These are phyloP conservation scores for Halteria grandinella DNA, from an alignment of 73 alveolate genomes.

Conservation along the genomic window DNA sequence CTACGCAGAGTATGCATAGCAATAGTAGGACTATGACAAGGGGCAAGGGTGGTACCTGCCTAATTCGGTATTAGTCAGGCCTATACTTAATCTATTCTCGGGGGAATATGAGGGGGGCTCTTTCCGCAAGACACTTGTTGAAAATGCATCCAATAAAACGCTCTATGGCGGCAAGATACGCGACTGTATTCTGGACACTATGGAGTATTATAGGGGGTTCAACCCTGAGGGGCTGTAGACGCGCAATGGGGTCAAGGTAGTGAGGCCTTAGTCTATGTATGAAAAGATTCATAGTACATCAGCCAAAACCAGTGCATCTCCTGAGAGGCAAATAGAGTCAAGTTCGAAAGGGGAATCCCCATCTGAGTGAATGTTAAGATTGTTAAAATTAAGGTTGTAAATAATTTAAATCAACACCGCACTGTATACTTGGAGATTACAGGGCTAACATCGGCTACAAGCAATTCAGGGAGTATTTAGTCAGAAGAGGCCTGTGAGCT, in stretches of 20 bases:
- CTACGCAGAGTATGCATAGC: constrained; percentile 78
- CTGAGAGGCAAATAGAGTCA: too few species aligned
- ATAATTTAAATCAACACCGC: too few species aligned
- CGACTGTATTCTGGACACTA: constrained; percentile 7
- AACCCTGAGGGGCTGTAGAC: constrained; percentile 58
- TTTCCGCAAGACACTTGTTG: constrained; percentile 50
- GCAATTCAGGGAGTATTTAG: too few species aligned
- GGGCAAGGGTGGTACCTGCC: constrained; percentile 50
- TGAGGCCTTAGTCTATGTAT: too few species aligned
- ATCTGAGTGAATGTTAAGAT: too few species aligned
- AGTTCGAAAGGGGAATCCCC: too few species aligned
- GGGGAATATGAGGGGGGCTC: constrained; percentile 48
- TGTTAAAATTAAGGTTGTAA: too few species aligned
- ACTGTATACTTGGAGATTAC: too few species aligned
- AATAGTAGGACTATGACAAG: constrained; percentile 58
- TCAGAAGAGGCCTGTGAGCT: too few species aligned
- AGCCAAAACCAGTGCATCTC: too few species aligned
- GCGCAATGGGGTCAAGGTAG: constrained; percentile 29
- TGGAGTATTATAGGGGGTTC: constrained; percentile 29
- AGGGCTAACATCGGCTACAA: too few species aligned
- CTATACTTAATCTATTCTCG: constrained; percentile 76
- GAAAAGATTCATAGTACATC: too few species aligned
- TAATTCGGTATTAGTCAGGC: constrained; percentile 70
- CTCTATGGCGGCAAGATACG: constrained; percentile 7
- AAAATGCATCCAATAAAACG: constrained; percentile 42